phyloP scores from a whole-genome alignment of 441 rosid species.

The Croton setiger region DNA sequence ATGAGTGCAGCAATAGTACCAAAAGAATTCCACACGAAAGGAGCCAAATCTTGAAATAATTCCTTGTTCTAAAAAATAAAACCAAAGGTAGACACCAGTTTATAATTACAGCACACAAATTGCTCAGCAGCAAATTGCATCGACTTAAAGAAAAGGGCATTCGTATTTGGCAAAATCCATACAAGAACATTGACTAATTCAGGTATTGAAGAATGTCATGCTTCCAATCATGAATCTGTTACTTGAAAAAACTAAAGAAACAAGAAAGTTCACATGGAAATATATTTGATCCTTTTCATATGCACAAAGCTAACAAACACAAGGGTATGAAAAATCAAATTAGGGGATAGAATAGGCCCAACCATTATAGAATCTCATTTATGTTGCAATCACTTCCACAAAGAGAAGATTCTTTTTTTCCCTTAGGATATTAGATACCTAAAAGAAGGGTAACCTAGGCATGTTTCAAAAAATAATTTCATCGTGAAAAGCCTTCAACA shows the following conservation, averaged over 20 bases:
- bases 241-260: background rate
- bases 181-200: slow-evolving; percentile 9
- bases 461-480: background rate
- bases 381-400: background rate
- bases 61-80: slow-evolving; percentile 65
- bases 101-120: slow-evolving; percentile 24
- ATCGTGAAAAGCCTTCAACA: background rate
- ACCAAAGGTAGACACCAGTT: slow-evolving; percentile 36
- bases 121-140: slow-evolving; percentile 21
- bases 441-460: background rate
- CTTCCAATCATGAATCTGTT: slow-evolving; percentile 8
- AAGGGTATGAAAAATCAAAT: background rate
- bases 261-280: background rate
- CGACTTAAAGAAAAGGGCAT: slow-evolving; percentile 21
- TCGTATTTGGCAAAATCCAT: slow-evolving; percentile 1
- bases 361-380: background rate
- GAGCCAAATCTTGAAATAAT: slow-evolving; percentile 90
- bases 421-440: background rate
- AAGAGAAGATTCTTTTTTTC: background rate
- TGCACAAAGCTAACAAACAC: background rate
- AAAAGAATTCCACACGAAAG: slow-evolving; percentile 80
- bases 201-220: slow-evolving; percentile 6
- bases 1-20: slow-evolving; percentile 81
- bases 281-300: background rate
- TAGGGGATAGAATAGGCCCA: slow-evolving; percentile 4